These are phyloP conservation scores for Chlamydomonas applanata DNA, from an alignment of 139 green algal genomes.

Conservation along the genomic window DNA sequence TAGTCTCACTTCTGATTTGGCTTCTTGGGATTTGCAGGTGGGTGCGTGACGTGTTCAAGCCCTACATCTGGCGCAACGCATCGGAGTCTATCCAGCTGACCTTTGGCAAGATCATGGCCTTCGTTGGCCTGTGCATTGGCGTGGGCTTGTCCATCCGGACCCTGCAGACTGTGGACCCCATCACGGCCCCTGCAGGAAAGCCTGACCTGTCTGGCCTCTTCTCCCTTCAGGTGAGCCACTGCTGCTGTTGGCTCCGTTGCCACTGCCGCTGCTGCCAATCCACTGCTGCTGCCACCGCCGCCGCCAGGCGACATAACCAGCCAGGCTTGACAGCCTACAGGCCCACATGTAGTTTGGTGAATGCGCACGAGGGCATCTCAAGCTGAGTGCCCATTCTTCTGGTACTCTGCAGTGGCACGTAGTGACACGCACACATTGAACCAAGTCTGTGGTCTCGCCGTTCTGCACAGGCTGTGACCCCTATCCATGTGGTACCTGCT, in stretches of 20 bases:
- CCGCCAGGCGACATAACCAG: too few relatives aligned
- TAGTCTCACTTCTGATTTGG: too few relatives aligned
- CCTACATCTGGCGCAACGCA: conserved; percentile 33
- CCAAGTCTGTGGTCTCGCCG: too few relatives aligned
- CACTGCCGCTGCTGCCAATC: too few relatives aligned
- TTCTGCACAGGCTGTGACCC: conserved; percentile 35
- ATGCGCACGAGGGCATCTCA: too few relatives aligned
- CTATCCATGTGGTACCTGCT: conserved; percentile 46
- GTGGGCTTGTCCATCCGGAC: conserved; percentile 21
- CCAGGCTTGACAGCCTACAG: too few relatives aligned
- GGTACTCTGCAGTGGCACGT: too few relatives aligned
- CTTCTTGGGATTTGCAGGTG: background rate
- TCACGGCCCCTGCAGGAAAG: conserved; percentile 2
- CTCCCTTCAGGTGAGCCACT: conserved; percentile 14
- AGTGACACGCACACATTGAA: too few relatives aligned
- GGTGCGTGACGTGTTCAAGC: conserved; percentile 40
- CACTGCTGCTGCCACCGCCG: too few relatives aligned
- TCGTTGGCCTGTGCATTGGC: conserved; percentile 23
- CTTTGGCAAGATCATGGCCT: conserved; percentile 34
- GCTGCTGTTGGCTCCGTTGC: too few relatives aligned
- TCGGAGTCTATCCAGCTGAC: conserved; percentile 21
- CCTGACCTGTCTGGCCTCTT: conserved; percentile 32
- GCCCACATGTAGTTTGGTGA: too few relatives aligned
- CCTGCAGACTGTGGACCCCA: background rate
- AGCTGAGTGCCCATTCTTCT: too few relatives aligned